Evolutionary conservation across 2,329 filamentous ascomycete species (phyloP).

Genomic region (Fusarium brachygibbosum): DNA sequence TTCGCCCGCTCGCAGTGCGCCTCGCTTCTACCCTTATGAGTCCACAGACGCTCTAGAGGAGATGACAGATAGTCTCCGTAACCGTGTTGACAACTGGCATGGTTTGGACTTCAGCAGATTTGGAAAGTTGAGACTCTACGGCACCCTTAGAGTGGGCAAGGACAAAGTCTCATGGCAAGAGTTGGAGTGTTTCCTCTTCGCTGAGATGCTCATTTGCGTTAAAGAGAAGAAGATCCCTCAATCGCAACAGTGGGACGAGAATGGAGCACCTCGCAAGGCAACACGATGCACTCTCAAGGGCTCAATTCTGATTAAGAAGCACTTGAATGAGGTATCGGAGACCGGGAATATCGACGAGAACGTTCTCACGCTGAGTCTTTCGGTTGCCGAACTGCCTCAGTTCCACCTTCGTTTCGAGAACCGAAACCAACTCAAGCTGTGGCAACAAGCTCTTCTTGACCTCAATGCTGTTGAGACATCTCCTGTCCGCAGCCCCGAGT

Average conservation of each 20-base stretch:
- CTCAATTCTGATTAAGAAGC: conserved; percentile 98
- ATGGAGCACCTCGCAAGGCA: conserved; percentile 70
- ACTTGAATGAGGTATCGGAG: conserved; percentile 89
- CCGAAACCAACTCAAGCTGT: conserved; percentile 85
- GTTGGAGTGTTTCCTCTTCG: conserved; percentile 95
- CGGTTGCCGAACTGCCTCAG: conserved; percentile 90
- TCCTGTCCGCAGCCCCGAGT: conserved; percentile 77
- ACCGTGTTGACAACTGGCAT: conserved; percentile 98
- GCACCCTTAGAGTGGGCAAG: conserved; percentile 92
- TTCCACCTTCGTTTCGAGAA: conserved; percentile 94
- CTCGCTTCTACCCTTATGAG: conserved; percentile 79
- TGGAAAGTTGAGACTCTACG: conserved; percentile 90
- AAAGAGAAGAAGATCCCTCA: conserved; percentile 88
- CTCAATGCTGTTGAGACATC: conserved; percentile 79
- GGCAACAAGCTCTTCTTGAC: conserved; percentile 89
- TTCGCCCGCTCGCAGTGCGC: conserved; percentile 70
- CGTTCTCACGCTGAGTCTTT: conserved; percentile 88
- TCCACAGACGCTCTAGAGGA: conserved; percentile 82
- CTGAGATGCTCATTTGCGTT: conserved; percentile 99
- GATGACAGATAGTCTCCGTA: conserved; percentile 86
- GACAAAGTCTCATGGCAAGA: conserved; percentile 98
- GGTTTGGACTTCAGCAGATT: conserved; percentile 93
- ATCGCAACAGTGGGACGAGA: conserved; percentile 76
- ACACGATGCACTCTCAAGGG: conserved; percentile 92
- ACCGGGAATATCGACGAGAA: conserved; percentile 79